Evolutionary conservation across 2,329 filamentous ascomycete species (phyloP), one percentile per base, ranked within the genome.

Genomic region (Fusarium staphyleae): DNA sequence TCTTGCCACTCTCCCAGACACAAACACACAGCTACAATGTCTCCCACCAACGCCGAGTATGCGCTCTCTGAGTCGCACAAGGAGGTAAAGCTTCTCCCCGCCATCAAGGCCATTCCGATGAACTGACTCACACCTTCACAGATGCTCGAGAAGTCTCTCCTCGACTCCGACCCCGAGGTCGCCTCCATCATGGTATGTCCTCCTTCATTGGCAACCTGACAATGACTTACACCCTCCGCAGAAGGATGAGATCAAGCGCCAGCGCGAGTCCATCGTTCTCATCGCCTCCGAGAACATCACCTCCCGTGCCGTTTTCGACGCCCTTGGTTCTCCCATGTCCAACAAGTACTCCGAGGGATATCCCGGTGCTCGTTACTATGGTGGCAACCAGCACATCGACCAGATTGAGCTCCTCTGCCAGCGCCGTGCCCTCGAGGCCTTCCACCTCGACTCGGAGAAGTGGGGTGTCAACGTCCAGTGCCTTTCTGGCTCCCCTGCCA

Each of bases 301-400:
- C 53, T 99, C 95, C 60, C 92, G 93, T 69, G 93, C 95, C 70
- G 95, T 99, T 71, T 96, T 96, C 81, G 93, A 99, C 80, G 95
- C 95, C 56, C 87, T 99, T 65, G 95, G 95, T 71, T 93, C 88
- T 53, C 89, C 90, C 75, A 96, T 95, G 90, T 91, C 90, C 78
- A 96, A 99, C 86, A 99, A 99, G 83, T 99, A 99, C 86, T 97
- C 92, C 14, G 95, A 99, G 83, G 95, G 95, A 65, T 96, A 96
- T 77, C 95, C 95, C 66, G 95, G 95, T 74, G 95, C 95, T 69
- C 89, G 95, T 78, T 99, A 99, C 86, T 99, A 99, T 73, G 95
- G 95, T 73, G 95, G 95, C 73, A 99, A 99, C 82, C 90, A 99
- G 84, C 91, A 95, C 84, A 99, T 99, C 67, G 95, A 99, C 77